These are phyloP conservation scores for Dictyostelium citrinum DNA, from an alignment of 78 protist species.

Conservation along the genomic window DNA sequence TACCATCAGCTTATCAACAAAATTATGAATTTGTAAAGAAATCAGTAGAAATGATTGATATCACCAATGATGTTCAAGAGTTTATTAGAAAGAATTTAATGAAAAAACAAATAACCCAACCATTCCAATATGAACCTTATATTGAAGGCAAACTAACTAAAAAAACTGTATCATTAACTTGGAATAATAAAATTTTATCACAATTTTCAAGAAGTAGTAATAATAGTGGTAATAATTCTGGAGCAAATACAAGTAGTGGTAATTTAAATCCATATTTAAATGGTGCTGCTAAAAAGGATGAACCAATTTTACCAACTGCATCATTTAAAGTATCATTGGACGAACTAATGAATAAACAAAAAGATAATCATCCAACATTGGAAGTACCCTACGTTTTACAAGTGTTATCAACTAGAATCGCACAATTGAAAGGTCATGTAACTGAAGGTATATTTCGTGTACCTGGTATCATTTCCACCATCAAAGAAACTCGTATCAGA, in stretches of 20 bases:
- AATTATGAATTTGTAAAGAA: slow-evolving; percentile 30
- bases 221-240: too few species aligned
- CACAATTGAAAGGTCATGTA: slow-evolving; percentile 45
- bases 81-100: slow-evolving; percentile 44
- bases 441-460: slow-evolving; percentile 67
- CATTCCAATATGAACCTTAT: slow-evolving; percentile 70
- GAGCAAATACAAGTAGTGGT: neutral
- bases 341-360: slow-evolving; percentile 36
- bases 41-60: slow-evolving; percentile 31
- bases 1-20: slow-evolving; percentile 9
- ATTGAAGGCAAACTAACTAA: slow-evolving; percentile 35
- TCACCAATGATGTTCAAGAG: slow-evolving; percentile 41
- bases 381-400: slow-evolving; percentile 44
- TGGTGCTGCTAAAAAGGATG: neutral
- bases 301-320: slow-evolving; percentile 52
- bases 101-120: slow-evolving; percentile 11
- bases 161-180: neutral
- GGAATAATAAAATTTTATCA: slow-evolving; percentile 12
- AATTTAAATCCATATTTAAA: neutral
- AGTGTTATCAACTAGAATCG: slow-evolving; percentile 12
- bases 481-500: neutral
- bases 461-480: slow-evolving; percentile 66
- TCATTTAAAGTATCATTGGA: slow-evolving; percentile 48
- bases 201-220: slow-evolving; percentile 20
- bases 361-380: slow-evolving; percentile 37